phyloP scores from a whole-genome alignment of 1,284 basidiomycete species.

The Pisolithus thermaeus region DNA sequence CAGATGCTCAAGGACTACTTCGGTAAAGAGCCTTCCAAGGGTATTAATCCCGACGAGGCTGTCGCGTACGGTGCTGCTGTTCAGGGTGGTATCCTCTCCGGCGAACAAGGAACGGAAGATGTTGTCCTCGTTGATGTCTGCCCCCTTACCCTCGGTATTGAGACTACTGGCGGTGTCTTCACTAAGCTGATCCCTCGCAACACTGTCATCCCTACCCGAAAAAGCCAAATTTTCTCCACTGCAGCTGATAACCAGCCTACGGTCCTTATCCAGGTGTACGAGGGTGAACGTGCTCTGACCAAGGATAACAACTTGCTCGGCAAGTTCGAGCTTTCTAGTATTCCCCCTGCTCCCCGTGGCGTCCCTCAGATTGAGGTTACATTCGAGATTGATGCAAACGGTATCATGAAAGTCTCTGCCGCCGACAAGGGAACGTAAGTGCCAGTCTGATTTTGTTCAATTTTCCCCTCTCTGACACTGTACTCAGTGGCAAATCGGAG shows the following conservation, averaged over 20 bases:
- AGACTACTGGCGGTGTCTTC: constrained; percentile 98
- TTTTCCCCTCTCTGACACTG: constrained; percentile 4
- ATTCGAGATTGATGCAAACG: constrained; percentile 92
- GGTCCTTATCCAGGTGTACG: constrained; percentile 87
- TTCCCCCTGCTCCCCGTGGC: constrained; percentile 93
- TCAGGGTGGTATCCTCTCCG: constrained; percentile 94
- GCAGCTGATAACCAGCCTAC: constrained; percentile 93
- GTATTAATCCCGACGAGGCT: constrained; percentile 94
- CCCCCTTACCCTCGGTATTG: constrained; percentile 93
- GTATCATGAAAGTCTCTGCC: constrained; percentile 86
- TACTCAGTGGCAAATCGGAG: constrained; percentile 72
- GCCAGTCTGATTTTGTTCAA: background rate
- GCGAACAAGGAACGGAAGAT: constrained; percentile 77
- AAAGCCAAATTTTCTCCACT: constrained; percentile 97
- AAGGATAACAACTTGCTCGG: constrained; percentile 98
- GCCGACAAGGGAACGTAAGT: constrained; percentile 88
- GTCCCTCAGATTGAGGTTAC: constrained; percentile 94
- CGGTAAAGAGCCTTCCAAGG: constrained; percentile 83
- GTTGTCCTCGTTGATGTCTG: constrained; percentile 95
- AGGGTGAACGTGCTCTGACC: constrained; percentile 92
- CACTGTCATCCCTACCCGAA: constrained; percentile 97
- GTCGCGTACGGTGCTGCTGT: constrained; percentile 97
- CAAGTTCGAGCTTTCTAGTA: constrained; percentile 91
- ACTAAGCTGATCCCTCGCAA: constrained; percentile 96
- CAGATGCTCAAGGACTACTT: constrained; percentile 95